phyloP scores from a whole-genome alignment of 2,329 filamentous ascomycete species.

The Trichoderma gracile region DNA sequence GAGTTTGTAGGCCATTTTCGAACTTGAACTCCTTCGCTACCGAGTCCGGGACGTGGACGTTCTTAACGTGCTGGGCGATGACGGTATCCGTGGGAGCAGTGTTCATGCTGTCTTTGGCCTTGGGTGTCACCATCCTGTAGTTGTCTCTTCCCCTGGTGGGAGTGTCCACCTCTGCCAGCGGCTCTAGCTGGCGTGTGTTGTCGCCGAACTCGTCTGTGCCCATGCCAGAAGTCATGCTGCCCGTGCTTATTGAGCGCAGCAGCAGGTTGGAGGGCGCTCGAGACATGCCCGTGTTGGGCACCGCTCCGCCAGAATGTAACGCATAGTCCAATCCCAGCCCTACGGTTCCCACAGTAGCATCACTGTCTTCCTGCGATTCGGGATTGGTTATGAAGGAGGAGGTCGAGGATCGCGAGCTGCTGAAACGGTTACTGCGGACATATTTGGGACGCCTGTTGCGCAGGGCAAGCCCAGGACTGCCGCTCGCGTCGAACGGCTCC shows the following conservation, averaged over 20 bases:
- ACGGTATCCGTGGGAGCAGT: conserved; percentile 80
- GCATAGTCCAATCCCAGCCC: conserved; percentile 72
- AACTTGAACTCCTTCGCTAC: conserved; percentile 83
- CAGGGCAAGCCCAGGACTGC: conserved; percentile 50
- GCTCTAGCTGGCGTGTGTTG: conserved; percentile 48
- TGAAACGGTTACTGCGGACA: conserved; percentile 58
- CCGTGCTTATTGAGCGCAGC: conserved; percentile 78
- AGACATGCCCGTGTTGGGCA: conserved; percentile 55
- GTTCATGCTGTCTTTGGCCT: conserved; percentile 52
- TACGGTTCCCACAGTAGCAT: conserved; percentile 66
- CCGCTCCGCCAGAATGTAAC: conserved; percentile 76
- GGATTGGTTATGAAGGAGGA: conserved; percentile 59
- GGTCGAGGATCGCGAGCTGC: conserved; percentile 60
- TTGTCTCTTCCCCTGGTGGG: conserved; percentile 43
- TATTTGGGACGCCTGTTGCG: conserved; percentile 56
- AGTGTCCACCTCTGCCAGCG: conserved; percentile 52
- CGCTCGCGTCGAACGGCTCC: conserved; percentile 46
- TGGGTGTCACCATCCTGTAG: conserved; percentile 68
- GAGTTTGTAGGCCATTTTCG: conserved; percentile 65
- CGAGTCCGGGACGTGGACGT: conserved; percentile 87
- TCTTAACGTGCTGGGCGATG: conserved; percentile 82
- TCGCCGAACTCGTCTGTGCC: conserved; percentile 61
- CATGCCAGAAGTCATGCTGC: conserved; percentile 74
- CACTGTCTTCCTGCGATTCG: conserved; percentile 65
- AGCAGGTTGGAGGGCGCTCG: conserved; percentile 58